Conservation (phyloP, 306 rosid species). For the Malus sylvestris region DNA sequence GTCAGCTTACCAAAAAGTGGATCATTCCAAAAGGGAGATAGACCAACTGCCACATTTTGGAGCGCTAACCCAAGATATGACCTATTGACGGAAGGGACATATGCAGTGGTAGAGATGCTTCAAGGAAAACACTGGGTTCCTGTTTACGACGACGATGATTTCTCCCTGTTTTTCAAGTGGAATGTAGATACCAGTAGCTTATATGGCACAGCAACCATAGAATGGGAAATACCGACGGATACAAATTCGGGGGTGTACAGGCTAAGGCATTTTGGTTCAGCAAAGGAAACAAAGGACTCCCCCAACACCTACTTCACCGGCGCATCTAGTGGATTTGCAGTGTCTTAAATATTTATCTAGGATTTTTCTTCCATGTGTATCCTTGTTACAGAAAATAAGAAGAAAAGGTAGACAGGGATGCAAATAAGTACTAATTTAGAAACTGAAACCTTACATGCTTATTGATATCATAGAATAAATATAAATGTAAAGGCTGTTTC, state of each 20-base stretch:
- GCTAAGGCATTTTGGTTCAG: constrained; percentile 66
- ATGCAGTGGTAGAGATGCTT: constrained; percentile 59
- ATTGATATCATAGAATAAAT: background rate
- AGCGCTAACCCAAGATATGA: constrained; percentile 73
- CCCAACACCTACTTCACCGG: constrained; percentile 52
- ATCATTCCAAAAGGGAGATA: constrained; percentile 44
- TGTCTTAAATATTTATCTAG: constrained; percentile 27
- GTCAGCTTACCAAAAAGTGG: constrained; percentile 40
- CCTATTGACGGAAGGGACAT: constrained; percentile 75
- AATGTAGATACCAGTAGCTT: constrained; percentile 33
- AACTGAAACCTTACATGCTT: background rate
- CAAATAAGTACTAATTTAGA: background rate
- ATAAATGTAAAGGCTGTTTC: background rate
- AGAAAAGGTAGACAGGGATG: background rate
- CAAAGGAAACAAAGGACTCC: constrained; percentile 35
- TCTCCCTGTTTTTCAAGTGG: constrained; percentile 63
- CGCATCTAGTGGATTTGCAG: constrained; percentile 66
- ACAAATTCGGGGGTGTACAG: constrained; percentile 52
- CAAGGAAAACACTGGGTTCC: constrained; percentile 49
- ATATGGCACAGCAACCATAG: constrained; percentile 41
- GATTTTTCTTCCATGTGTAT: background rate
- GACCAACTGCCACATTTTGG: constrained; percentile 57
- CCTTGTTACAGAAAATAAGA: constrained; percentile 9
- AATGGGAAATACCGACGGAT: constrained; percentile 64
- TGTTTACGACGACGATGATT: constrained; percentile 65